Conservation (phyloP, 768 basidiomycete genomes). For the Tulasnella sp. region DNA sequence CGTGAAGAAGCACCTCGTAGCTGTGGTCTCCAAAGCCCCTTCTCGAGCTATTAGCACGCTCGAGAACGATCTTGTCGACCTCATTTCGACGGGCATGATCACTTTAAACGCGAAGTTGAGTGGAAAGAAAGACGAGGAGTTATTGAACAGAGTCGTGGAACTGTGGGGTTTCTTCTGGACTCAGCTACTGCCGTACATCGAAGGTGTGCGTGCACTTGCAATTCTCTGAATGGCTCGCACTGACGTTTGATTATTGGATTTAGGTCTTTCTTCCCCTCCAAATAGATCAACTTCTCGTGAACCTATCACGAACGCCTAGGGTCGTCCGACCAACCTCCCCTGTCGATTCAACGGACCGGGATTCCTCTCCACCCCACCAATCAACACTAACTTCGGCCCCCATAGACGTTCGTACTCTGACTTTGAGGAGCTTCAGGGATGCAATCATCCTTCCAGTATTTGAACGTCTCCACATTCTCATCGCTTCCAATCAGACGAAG, state of each 20-base stretch:
- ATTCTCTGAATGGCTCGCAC: neutral
- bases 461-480: conserved; percentile 26
- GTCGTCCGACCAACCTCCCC: conserved; percentile 48
- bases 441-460: conserved; percentile 67
- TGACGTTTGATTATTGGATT: conserved; percentile 36
- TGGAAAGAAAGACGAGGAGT: conserved; percentile 70
- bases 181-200: conserved; percentile 78
- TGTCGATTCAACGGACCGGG: conserved; percentile 34
- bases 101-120: conserved; percentile 82
- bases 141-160: conserved; percentile 75
- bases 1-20: conserved; percentile 72
- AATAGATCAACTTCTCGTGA: conserved; percentile 60
- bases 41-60: conserved; percentile 69
- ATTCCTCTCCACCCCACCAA: conserved; percentile 26
- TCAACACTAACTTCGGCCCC: conserved; percentile 44
- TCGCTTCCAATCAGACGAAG: conserved; percentile 1
- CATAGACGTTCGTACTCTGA: conserved; percentile 79
- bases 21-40: conserved; percentile 67
- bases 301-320: conserved; percentile 62
- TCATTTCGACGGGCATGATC: conserved; percentile 85
- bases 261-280: conserved; percentile 61
- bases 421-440: conserved; percentile 75
- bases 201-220: conserved; percentile 58
- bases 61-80: conserved; percentile 73
- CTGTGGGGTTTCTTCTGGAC: conserved; percentile 95